phyloP scores from a whole-genome alignment of 2,329 filamentous ascomycete genomes.

The Claviceps pazoutovae region DNA sequence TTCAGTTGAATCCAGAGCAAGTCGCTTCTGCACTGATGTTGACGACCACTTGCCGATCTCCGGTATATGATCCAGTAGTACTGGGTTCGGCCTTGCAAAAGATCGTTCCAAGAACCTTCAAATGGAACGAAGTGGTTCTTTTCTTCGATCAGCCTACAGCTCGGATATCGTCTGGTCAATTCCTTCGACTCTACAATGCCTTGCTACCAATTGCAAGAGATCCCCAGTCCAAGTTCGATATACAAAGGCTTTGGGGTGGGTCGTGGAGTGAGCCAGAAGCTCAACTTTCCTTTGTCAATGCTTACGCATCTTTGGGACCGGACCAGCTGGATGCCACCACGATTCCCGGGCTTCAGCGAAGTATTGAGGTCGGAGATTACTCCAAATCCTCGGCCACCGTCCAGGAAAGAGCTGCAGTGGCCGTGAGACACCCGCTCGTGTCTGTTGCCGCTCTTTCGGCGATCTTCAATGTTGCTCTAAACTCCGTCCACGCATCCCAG shows the following conservation, averaged over 20 bases:
- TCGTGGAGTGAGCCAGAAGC: conserved; percentile 76
- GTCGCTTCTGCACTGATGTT: conserved; percentile 68
- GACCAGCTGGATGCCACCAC: conserved; percentile 71
- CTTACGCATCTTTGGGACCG: conserved; percentile 63
- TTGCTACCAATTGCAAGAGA: conserved; percentile 56
- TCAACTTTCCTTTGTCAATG: conserved; percentile 84
- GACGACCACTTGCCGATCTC: conserved; percentile 42
- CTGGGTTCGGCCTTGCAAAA: conserved; percentile 50
- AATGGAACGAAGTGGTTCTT: conserved; percentile 58
- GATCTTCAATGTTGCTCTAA: conserved; percentile 51
- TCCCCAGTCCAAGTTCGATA: conserved; percentile 46
- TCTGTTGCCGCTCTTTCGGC: conserved; percentile 71
- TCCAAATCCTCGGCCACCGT: conserved; percentile 33
- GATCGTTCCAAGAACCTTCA: conserved; percentile 49
- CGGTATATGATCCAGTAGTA: conserved; percentile 35
- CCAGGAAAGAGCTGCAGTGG: conserved; percentile 40
- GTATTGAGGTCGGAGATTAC: conserved; percentile 53
- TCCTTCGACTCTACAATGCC: conserved; percentile 67
- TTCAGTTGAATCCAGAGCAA: conserved; percentile 66
- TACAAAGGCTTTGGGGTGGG: conserved; percentile 84
- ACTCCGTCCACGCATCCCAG: conserved; percentile 46
- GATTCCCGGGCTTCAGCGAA: conserved; percentile 67
- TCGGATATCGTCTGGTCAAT: conserved; percentile 64
- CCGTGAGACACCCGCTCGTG: conserved; percentile 73
- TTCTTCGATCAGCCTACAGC: conserved; percentile 71